phyloP scores from a whole-genome alignment of 148 eudicot genomes.

The Dysphania ambrosioides region DNA sequence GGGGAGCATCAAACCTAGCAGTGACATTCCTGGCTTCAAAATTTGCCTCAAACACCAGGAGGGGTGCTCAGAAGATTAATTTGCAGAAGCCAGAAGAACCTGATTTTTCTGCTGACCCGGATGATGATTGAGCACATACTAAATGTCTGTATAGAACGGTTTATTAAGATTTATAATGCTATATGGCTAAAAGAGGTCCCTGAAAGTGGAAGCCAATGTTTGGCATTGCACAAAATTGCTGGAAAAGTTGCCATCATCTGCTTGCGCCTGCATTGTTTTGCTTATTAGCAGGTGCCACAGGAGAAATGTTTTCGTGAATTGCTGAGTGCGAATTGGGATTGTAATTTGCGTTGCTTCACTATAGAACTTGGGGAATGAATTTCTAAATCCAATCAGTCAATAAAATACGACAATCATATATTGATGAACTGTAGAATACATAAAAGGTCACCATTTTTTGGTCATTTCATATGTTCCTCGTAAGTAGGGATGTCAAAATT shows the following conservation, averaged over 20 bases:
- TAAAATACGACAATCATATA: neutral
- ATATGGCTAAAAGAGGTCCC: neutral
- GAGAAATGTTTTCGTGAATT: neutral
- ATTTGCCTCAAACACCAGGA: constrained; percentile 71
- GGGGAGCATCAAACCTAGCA: constrained; percentile 37
- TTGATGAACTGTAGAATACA: neutral
- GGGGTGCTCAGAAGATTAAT: constrained; percentile 67
- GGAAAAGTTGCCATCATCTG: neutral
- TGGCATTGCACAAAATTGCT: neutral
- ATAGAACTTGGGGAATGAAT: neutral
- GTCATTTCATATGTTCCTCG: neutral
- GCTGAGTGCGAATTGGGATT: neutral
- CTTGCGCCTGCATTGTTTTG: neutral
- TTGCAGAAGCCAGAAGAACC: constrained; percentile 85
- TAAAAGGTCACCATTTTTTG: neutral
- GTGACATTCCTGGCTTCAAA: constrained; percentile 71
- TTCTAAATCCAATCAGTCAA: neutral
- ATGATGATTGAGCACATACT: constrained; percentile 30
- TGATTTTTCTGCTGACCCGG: constrained; percentile 64
- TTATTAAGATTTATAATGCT: neutral
- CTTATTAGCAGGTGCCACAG: neutral
- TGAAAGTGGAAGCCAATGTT: neutral
- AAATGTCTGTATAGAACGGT: constrained; percentile 7
- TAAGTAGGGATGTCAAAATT: too few species aligned
- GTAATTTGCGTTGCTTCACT: neutral